These are phyloP conservation scores for Hypsizygus marmoreus DNA, from an alignment of 768 basidiomycete genomes.

Conservation along the genomic window DNA sequence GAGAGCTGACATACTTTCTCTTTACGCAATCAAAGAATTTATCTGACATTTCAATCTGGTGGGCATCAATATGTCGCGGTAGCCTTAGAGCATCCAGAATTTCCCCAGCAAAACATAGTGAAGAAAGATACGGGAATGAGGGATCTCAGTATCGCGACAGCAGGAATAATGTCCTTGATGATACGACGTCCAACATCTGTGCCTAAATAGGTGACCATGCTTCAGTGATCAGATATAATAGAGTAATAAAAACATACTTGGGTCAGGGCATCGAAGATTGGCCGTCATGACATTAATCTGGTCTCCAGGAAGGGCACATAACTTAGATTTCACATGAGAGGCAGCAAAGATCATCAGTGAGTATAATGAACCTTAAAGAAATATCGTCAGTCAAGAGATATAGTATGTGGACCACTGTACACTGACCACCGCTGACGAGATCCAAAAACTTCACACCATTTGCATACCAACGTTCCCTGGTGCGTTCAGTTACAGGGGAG, in stretches of 20 bases:
- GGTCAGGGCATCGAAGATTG: not conserved
- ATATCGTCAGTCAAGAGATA: too few species aligned
- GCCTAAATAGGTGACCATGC: too few species aligned
- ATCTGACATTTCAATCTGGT: not conserved
- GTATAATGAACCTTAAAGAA: not conserved
- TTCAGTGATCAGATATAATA: too few species aligned
- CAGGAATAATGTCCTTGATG: not conserved
- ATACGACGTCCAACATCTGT: not conserved
- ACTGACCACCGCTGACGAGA: not conserved
- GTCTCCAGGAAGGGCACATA: not conserved
- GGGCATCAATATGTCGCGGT: not conserved
- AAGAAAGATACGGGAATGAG: not conserved
- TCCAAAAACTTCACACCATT: not conserved
- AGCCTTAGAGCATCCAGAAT: not conserved
- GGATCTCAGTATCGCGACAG: not conserved
- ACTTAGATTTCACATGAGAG: not conserved
- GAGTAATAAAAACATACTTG: too few species aligned
- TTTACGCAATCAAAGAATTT: not conserved
- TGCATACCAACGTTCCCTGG: not conserved
- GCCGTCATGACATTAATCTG: not conserved
- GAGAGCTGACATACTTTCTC: too few species aligned
- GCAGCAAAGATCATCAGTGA: not conserved
- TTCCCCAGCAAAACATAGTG: not conserved
- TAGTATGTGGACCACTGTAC: not conserved
- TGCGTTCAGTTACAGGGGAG: not conserved